Base-by-base conservation (phyloP, 2,329 filamentous ascomycete genomes). In the Metarhizium anisopliae region DNA sequence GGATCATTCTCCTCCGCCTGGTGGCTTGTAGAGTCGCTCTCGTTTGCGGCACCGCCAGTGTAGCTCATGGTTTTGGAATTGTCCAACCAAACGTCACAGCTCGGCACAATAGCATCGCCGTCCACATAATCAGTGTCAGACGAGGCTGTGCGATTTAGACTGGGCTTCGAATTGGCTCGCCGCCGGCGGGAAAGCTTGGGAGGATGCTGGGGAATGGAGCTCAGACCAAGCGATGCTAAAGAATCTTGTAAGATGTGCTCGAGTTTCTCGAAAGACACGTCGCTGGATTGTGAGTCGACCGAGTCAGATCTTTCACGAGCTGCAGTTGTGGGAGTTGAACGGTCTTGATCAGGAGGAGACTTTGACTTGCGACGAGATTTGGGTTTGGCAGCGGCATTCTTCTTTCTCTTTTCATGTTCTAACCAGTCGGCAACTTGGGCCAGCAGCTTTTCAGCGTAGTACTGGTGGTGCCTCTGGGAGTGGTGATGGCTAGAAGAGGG, bases 61-160 rank as follows among this genome's bases (percentile, higher is more conserved):
- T 94, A 95, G 52, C 85, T 83, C 63, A 96, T 76, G 0, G 92
- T 95, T 72, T 93, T 94, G 5, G 89, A 88, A 66, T 96, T 96
- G 72, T 97, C 93, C 20, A 97, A 78, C 50, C 86, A 77, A 7
- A 84, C 90, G 68, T 96, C 90, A 62, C 92, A 95, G 60, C 82
- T 84, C 1, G 93, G 93, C 1, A 95, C 90, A n/a, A 89, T 72
- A 18, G 84, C 78, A 59, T 96, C 90, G n/a, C 83, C 83, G 59
- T 96, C 92, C 16, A 83, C 74, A 62, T 86, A 89, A 57, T 97
- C 93, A 0, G 91, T 95, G 63, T 96, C 93, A 0, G 90, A 94
- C 4, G 88, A 90, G 4, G 77, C 79, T 1, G 75, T 72, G 14
- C 74, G 77, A 62, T 68, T 76, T 64, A 73, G 72, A 20, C 69